A percentile compares a stretch with the other conserved stretches of the same genome.
Conservation (phyloP, 176 grass and related monocot species). For the Bromus sterilis region DNA sequence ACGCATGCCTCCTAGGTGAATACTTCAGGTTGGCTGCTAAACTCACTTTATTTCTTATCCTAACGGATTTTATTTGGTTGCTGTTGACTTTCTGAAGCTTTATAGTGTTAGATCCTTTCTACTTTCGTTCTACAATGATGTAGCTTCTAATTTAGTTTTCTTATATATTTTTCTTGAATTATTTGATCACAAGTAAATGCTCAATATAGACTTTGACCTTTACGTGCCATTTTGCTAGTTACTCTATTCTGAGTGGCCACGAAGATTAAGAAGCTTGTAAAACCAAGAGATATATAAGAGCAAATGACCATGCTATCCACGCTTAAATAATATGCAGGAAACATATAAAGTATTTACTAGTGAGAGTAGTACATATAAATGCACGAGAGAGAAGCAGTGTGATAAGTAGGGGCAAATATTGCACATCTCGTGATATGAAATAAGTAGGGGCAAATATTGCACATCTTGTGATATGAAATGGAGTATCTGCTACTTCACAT, state of each 20-base stretch:
- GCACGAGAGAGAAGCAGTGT: not conserved
- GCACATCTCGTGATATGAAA: not conserved
- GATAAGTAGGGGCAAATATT: not conserved
- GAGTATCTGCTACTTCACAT: not conserved
- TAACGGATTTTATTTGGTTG: not conserved
- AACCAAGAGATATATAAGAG: not conserved
- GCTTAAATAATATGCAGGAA: not conserved
- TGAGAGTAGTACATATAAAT: not conserved
- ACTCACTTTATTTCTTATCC: not conserved
- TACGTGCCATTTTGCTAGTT: not conserved
- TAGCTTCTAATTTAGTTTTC: not conserved
- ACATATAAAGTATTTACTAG: not conserved
- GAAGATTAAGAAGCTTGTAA: not conserved
- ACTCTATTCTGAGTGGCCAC: not conserved
- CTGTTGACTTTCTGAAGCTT: not conserved
- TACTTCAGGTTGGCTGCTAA: conserved; percentile 60
- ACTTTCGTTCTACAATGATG: not conserved
- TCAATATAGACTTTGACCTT: not conserved
- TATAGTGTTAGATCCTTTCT: not conserved
- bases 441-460: not conserved
- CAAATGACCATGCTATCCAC: not conserved
- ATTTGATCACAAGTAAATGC: not conserved
- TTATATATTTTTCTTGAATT: not conserved
- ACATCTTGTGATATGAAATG: not conserved
- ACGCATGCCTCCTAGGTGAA: conserved; percentile 91